Base-by-base conservation (phyloP, 1,284 basidiomycete genomes). In the Rhodotorula sp. region DNA sequence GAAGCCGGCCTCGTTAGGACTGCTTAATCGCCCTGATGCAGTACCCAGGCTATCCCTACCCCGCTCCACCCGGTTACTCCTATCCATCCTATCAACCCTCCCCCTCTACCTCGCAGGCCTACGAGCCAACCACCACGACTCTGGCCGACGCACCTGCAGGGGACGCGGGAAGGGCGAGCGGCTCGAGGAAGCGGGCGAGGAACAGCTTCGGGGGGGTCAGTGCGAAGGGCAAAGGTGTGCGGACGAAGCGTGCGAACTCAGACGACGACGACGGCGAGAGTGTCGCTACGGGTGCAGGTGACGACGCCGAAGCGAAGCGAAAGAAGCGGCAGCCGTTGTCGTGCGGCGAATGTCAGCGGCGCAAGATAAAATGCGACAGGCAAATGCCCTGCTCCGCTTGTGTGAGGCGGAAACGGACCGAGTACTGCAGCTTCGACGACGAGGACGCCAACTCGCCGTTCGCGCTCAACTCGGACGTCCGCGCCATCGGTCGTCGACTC, bases 391-490 rank as follows among this genome's bases (percentile, higher is more conserved):
- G 67, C 47, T 53, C 58, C 13, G 64, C 66, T 3, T 70, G 69
- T 31, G 51, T 69, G 5, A 20, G 67, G 3, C 57, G 73, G 8
- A 70, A 74, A 46, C 16, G 59, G 4, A 40, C 48, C 6, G 46
- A 57, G n/a, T 67, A 59, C 50, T 68, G 59, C 37, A 46, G 57
- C 10, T 66, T 63, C 22, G 61, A 66, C 16, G 59, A 67, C n/a
- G 65, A 66, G 10, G 69, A 65, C 22, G 53, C 59, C 64, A 67
- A 61, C 9, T 24, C 58, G 1, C 65, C 67, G 0, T 74, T 58
- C 22, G 73, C 73, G 3, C 64, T 67, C 31, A 68, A 61, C 24
- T 62, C 61, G 26, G 70, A 74, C 20, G 70, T 74, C n/a, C 65
- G 68, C 7, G 61, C 71, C 4, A 59, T 74, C 47, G 40, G 48